phyloP scores from a whole-genome alignment of 2,329 filamentous ascomycete species.

The Gnomoniopsis sp. region DNA sequence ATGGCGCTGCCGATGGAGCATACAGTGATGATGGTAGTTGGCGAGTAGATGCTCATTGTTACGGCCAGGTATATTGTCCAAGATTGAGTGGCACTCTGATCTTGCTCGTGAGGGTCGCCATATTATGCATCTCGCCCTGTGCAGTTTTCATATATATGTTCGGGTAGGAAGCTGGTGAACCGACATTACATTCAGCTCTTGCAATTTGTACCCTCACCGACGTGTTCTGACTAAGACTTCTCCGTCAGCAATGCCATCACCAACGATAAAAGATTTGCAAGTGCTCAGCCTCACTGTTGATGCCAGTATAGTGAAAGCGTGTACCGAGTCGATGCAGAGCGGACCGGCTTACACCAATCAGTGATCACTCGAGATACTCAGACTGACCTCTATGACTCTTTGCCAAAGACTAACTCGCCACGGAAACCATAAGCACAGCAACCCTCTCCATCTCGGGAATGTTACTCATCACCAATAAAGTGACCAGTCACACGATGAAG shows the following conservation, averaged over 20 bases:
- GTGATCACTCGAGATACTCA: background rate
- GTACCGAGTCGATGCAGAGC: background rate
- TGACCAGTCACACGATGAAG: background rate
- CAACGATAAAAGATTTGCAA: background rate
- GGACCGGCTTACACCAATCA: background rate
- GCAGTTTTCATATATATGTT: background rate
- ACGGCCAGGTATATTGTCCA: background rate
- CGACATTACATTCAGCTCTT: background rate
- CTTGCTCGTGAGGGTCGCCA: background rate
- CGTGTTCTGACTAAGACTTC: background rate
- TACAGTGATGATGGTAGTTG: background rate
- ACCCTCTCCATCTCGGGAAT: background rate
- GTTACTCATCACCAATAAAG: background rate
- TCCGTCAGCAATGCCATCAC: background rate
- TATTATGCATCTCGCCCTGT: background rate
- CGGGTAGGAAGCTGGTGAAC: background rate
- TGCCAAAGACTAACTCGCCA: background rate
- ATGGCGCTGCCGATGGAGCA: background rate
- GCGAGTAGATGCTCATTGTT: background rate
- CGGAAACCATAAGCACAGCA: background rate
- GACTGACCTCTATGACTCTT: background rate
- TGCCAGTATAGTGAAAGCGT: background rate
- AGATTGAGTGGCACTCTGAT: background rate
- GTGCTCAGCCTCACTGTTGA: too few species aligned
- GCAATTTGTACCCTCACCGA: background rate